These are phyloP conservation scores for Pascua sp. DNA, from an alignment of 1,284 basidiomycete species.

Conservation along the genomic window DNA sequence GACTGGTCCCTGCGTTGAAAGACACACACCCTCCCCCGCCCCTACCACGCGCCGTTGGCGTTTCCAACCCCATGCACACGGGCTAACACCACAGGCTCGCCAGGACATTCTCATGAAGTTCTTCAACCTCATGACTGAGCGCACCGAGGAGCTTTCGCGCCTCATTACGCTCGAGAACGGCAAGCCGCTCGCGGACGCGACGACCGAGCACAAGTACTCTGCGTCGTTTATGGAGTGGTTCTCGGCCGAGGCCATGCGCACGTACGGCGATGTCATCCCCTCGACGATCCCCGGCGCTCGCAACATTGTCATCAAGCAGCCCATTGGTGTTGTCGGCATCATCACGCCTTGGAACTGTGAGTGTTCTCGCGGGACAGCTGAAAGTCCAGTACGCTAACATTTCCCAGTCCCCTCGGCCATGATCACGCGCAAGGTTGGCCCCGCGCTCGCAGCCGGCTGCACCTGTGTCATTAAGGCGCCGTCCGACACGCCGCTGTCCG, in stretches of 20 bases:
- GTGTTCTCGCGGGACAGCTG: neutral
- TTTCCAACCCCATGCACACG: neutral
- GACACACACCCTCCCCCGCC: too few relatives aligned
- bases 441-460: conserved; percentile 82
- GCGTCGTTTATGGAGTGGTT: conserved; percentile 77
- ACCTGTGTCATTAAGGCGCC: conserved; percentile 93
- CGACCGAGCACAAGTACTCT: conserved; percentile 73
- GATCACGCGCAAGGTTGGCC: conserved; percentile 56
- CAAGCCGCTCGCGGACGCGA: conserved; percentile 75
- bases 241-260: conserved; percentile 69
- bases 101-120: conserved; percentile 76
- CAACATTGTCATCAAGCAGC: conserved; percentile 73
- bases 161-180: conserved; percentile 89
- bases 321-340: conserved; percentile 38
- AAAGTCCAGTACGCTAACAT: too few relatives aligned
- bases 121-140: conserved; percentile 67
- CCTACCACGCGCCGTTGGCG: too few relatives aligned
- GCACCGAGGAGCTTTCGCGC: conserved; percentile 74
- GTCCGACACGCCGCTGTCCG: conserved; percentile 89
- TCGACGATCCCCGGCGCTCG: conserved; percentile 65
- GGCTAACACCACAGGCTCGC: conserved; percentile 44
- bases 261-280: conserved; percentile 71
- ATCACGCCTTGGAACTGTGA: conserved; percentile 45
- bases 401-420: conserved; percentile 87
- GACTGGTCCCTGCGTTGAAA: too few relatives aligned